Evolutionary conservation across 495 filamentous ascomycete species (phyloP), one percentile per base, ranked within the genome.

Genomic region (Trichocladium uniseriatum): DNA sequence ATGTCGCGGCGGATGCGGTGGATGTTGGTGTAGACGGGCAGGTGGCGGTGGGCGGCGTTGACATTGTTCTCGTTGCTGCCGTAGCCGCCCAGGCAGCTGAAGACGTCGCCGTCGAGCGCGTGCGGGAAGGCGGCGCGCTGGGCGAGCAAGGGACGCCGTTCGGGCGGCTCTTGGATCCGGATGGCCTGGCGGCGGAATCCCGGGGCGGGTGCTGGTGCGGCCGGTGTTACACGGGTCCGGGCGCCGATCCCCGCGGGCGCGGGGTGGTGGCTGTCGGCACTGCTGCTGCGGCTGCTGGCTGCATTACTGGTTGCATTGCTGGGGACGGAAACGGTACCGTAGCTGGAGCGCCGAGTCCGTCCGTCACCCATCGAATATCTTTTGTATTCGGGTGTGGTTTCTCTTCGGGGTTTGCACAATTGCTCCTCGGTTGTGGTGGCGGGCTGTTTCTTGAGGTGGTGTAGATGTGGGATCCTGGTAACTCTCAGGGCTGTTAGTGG

Each of bases 21-120:
- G 46, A 76, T 76, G 51, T 69, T 76, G 11, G 68, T 73, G 60
- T 76, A 76, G 15, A 79, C 72, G 31, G 74, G 74, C 24, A 78
- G 60, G 40, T 71, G 59, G 13, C 62, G 58, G 56, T 74, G 69
- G 6, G 61, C 51, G 27, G 67, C 59, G 10, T 64, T 52, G 35
- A 57, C 62, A 42, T 5, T 32, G 48, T 46, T 37, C 34, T 15
- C 59, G n/a, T 61, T 49, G 28, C 41, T 10, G 42, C 56, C 48
- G 49, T 57, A 56, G 49, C 22, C 43, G 31, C 32, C 24, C 4
- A 27, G 22, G 40, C 60, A 62, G 38, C 55, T 55, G 38, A 53
- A 64, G 27, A 64, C 55, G 6, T 61, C 51, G 31, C 46, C 47
- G 31, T 64, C 61, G 18, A 58, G 49, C 38, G 51, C 42, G 43